Conservation (phyloP, 1,139 yeast species). For the Candida sp. region DNA sequence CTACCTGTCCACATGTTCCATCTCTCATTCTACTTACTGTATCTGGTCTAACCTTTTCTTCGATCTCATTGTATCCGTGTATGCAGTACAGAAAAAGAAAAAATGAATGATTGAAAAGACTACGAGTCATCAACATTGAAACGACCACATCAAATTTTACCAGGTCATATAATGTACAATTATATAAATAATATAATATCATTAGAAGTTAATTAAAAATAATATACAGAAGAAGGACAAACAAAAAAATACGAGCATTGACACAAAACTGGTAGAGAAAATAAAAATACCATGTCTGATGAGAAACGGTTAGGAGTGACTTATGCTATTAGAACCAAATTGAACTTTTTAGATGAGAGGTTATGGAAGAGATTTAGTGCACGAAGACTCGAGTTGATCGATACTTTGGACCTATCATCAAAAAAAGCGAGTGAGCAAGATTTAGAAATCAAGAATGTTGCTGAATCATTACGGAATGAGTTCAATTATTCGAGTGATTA, state of each 20-base stretch:
- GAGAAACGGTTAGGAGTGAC: constrained; percentile 59
- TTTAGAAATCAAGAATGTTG: constrained; percentile 70
- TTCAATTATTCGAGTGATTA: constrained; percentile 62
- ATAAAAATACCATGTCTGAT: neutral
- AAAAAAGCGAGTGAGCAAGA: constrained; percentile 94
- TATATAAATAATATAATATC: too few relatives aligned
- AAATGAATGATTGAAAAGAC: neutral
- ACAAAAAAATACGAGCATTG: too few relatives aligned
- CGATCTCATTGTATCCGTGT: too few relatives aligned
- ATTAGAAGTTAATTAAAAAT: too few relatives aligned
- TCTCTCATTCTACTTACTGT: too few relatives aligned
- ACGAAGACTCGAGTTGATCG: constrained; percentile 82
- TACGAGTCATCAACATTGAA: constrained; percentile 1
- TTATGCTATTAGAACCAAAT: constrained; percentile 65
- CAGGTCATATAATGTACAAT: too few relatives aligned
- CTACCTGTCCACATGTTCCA: too few relatives aligned
- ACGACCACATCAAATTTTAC: too few relatives aligned
- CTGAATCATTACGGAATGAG: constrained; percentile 70
- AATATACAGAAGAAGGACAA: too few relatives aligned
- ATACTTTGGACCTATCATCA: constrained; percentile 69
- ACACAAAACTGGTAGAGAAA: too few relatives aligned
- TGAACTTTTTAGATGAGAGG: constrained; percentile 76
- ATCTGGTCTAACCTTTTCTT: too few relatives aligned
- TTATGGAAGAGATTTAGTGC: constrained; percentile 90
- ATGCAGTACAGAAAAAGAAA: neutral